Conservation (phyloP, 2,329 filamentous ascomycete genomes). For the Cucurbitaria berberidis region DNA sequence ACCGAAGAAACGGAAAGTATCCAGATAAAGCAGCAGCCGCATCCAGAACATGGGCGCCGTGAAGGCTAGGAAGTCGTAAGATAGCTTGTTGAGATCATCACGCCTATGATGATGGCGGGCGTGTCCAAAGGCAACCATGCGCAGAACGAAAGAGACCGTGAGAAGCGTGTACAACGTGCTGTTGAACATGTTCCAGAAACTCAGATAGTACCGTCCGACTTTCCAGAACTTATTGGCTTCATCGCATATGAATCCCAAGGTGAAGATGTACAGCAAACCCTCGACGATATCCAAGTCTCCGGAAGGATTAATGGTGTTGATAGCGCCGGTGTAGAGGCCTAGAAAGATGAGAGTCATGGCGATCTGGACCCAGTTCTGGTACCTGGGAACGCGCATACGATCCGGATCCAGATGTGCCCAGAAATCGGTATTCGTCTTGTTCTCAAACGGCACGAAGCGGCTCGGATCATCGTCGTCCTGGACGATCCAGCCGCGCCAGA, state of each 20-base stretch:
- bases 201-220: conserved; percentile 86
- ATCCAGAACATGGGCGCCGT: conserved; percentile 97
- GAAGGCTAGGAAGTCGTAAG: conserved; percentile 94
- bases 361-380: conserved; percentile 90
- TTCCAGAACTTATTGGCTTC: conserved; percentile 92
- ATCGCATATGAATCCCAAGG: conserved; percentile 86
- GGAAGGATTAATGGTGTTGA: conserved; percentile 88
- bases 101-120: conserved; percentile 58
- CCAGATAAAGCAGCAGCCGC: conserved; percentile 87
- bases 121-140: conserved; percentile 78
- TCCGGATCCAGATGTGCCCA: conserved; percentile 88
- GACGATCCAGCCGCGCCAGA: conserved; percentile 97
- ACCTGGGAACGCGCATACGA: conserved; percentile 88
- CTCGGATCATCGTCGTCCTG: conserved; percentile 91
- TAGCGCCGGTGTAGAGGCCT: conserved; percentile 82
- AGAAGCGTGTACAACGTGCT: conserved; percentile 79
- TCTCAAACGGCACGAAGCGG: conserved; percentile 86
- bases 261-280: conserved; percentile 86
- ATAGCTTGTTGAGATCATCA: conserved; percentile 73
- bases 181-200: conserved; percentile 98
- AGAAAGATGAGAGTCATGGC: conserved; percentile 84
- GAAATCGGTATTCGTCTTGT: conserved; percentile 79
- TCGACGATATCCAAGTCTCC: conserved; percentile 88
- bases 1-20: conserved; percentile 93
- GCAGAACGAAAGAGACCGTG: conserved; percentile 76